These are phyloP conservation scores for Rheum nobile DNA, from an alignment of 148 eudicot species.

Conservation along the genomic window DNA sequence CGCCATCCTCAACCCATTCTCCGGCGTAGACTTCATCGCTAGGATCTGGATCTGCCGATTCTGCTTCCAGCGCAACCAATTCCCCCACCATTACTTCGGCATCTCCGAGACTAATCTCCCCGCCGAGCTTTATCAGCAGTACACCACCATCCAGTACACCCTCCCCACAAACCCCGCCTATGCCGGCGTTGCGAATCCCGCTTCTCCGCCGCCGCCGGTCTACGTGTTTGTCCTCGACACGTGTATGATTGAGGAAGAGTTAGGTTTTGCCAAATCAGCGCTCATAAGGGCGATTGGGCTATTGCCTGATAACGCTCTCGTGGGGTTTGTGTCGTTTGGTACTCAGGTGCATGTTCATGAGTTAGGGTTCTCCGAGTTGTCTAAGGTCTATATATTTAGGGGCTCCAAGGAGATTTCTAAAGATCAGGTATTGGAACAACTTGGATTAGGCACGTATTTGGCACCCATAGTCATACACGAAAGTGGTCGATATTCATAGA, in stretches of 20 bases:
- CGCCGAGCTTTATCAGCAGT: slow-evolving; percentile 73
- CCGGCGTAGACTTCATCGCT: slow-evolving; percentile 58
- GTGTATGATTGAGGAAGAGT: slow-evolving; percentile 81
- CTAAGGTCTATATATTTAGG: slow-evolving; percentile 76
- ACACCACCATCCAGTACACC: slow-evolving; percentile 42
- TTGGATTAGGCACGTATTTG: slow-evolving; percentile 68
- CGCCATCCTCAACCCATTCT: slow-evolving; percentile 50
- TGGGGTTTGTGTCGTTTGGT: slow-evolving; percentile 75
- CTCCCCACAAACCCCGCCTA: slow-evolving; percentile 15
- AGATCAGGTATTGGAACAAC: slow-evolving; percentile 92
- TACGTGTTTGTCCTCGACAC: slow-evolving; percentile 67
- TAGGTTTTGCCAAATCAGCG: slow-evolving; percentile 68
- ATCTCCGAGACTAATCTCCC: slow-evolving; percentile 69
- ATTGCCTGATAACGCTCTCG: slow-evolving; percentile 64
- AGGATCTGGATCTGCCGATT: slow-evolving; percentile 91
- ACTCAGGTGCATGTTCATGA: slow-evolving; percentile 98
- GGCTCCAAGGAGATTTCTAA: slow-evolving; percentile 62
- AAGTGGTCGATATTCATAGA: too few species aligned
- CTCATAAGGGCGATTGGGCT: slow-evolving; percentile 53
- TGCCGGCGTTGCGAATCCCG: background rate
- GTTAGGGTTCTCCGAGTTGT: slow-evolving; percentile 68
- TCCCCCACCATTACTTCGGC: slow-evolving; percentile 59
- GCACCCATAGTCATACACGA: too few species aligned
- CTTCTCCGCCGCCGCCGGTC: slow-evolving; percentile 19
- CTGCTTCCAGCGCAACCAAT: slow-evolving; percentile 74